Base-by-base conservation (phyloP, 1,139 yeast genomes). In the Zygoascus sp. region DNA sequence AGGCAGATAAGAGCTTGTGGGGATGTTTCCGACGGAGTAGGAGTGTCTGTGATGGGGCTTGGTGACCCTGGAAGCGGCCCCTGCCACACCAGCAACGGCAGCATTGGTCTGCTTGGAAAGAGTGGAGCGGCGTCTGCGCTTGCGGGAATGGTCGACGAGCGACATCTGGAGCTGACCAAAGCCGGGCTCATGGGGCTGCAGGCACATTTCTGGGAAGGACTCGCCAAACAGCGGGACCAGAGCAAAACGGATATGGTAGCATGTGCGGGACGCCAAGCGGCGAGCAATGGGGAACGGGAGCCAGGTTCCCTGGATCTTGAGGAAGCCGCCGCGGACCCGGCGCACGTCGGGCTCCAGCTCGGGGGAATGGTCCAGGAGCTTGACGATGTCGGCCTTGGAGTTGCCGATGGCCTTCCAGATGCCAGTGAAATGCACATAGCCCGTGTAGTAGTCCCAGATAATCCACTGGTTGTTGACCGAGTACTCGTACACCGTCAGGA, bases 251-350 rank as follows among this genome's bases (percentile, higher is more conserved):
- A 90, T 84, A 53, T 81, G 78, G 64, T 77, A 88, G 65, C 95
- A 86, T 57, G 89, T 85, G 48, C 85, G 75, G 38, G 79, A 66
- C 3, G 96, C 95, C 46, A 90, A 70, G 25, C 77, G 68, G 54
- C 74, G 74, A 40, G 95, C 90, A 44, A 85, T 72, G 13, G 75
- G 75, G 61, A 69, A 83, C 1, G 96, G 95, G 37, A 89, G 68
- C 97, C 97, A 90, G 4, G 96, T 88, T 1, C 97, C 97, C 68
- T 90, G 97, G 57, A 90, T 87, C 70, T 88, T 89, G 56, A 90
- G 74, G 59, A 81, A 87, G 2, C 97, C 97, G 40, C 97, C 97
- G 48, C 97, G 71, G 17, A 89, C 88, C 43, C 96, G 75, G 56
- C 80, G 79, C 47, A 88, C 78, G 37, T 77, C 77, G 35, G 81